Conservation (phyloP, 225 moss, liverwort and hornwort species). For the Bryum argenteum region DNA sequence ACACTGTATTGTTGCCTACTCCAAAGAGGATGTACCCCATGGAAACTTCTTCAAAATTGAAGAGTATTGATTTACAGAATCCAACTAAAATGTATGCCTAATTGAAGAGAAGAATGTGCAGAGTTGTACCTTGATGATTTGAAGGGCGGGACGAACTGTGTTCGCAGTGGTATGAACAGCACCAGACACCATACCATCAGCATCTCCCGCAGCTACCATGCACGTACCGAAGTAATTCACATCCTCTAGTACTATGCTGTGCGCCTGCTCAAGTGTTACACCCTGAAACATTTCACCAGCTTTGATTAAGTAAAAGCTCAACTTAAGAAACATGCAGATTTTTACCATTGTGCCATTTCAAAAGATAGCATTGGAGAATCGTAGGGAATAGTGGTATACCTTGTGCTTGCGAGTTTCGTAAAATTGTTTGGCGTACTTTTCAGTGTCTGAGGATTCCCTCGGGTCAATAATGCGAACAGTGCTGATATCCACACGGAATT, state of each 20-base stretch:
- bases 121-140: slow-evolving; percentile 79
- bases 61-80: no score
- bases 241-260: slow-evolving; percentile 58
- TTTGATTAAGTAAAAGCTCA: neutral
- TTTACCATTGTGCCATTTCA: neutral
- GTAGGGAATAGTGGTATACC: slow-evolving; percentile 38
- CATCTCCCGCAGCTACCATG: slow-evolving; percentile 89
- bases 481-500: slow-evolving; percentile 75
- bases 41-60: no score
- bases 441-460: slow-evolving; percentile 45
- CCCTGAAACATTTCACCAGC: slow-evolving; percentile 57
- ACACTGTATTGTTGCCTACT: no score
- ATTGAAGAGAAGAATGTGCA: neutral
- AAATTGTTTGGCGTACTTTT: slow-evolving; percentile 65
- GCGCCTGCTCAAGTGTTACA: slow-evolving; percentile 66
- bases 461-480: slow-evolving; percentile 69
- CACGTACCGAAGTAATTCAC: slow-evolving; percentile 92
- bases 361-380: no score
- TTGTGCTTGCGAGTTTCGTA: slow-evolving; percentile 84
- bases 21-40: no score
- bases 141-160: slow-evolving; percentile 93
- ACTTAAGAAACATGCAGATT: neutral
- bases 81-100: no score
- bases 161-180: slow-evolving; percentile 91
- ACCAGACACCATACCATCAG: slow-evolving; percentile 98